Evolutionary conservation across 768 basidiomycete species (phyloP).

Genomic region (Suillus paluster): DNA sequence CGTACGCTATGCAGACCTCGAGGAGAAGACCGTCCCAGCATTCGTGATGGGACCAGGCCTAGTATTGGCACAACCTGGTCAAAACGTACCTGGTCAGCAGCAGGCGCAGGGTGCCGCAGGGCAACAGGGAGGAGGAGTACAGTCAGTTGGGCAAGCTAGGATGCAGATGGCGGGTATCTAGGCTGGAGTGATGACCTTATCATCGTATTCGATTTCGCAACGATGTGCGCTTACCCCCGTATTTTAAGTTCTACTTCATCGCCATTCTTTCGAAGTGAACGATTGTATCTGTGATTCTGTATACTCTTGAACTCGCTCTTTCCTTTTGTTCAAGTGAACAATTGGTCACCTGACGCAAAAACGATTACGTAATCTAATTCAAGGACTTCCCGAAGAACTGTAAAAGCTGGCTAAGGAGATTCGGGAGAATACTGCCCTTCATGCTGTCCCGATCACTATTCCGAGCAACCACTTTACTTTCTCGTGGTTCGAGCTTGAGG

Average conservation of each 20-base stretch:
- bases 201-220: slow-evolving; percentile 19
- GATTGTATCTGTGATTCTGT: slow-evolving; percentile 36
- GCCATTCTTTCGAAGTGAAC: slow-evolving; percentile 38
- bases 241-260: slow-evolving; percentile 27
- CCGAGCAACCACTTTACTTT: neutral
- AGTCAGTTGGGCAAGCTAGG: slow-evolving; percentile 33
- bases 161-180: slow-evolving; percentile 41
- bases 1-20: slow-evolving; percentile 73
- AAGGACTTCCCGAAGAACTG: neutral
- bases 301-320: slow-evolving; percentile 36
- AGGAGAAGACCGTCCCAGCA: slow-evolving; percentile 71
- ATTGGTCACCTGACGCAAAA: slow-evolving; percentile 5
- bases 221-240: slow-evolving; percentile 18
- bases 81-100: slow-evolving; percentile 43
- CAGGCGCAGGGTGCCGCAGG: slow-evolving; percentile 39
- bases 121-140: slow-evolving; percentile 27
- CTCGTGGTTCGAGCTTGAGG: neutral
- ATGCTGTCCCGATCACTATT: neutral
- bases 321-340: slow-evolving; percentile 2
- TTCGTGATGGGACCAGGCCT: slow-evolving; percentile 58
- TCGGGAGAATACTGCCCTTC: neutral
- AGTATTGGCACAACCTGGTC: slow-evolving; percentile 40
- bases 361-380: neutral
- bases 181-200: slow-evolving; percentile 19
- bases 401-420: neutral